A percentile compares a stretch with the other conserved stretches of the same genome.
phyloP scores from a whole-genome alignment of 2,329 filamentous ascomycete genomes.

The Venturia pyrina region DNA sequence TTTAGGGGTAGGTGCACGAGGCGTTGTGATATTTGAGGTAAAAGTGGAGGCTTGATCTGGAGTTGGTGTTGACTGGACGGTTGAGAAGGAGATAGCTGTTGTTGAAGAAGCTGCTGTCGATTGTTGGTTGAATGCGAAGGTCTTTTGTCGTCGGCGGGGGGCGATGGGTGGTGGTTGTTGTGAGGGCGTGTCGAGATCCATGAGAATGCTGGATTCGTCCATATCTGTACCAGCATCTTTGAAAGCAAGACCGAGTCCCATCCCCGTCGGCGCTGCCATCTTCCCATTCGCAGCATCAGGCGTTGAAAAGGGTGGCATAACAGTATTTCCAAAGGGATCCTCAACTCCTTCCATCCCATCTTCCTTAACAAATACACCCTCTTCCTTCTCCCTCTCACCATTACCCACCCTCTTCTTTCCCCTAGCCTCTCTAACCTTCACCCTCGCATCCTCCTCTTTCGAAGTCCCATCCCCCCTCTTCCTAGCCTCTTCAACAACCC shows the following conservation, averaged over 20 bases:
- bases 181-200: slow-evolving; percentile 4
- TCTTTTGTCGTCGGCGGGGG: slow-evolving; percentile 1
- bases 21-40: background rate
- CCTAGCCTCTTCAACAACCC: slow-evolving; percentile 43
- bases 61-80: background rate
- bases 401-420: slow-evolving; percentile 2
- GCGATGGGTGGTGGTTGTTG: slow-evolving; percentile 4
- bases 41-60: background rate
- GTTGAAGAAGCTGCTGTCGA: background rate
- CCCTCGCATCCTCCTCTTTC: slow-evolving; percentile 14
- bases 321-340: background rate
- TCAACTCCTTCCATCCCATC: slow-evolving; percentile 15
- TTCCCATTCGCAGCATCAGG: background rate
- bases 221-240: background rate
- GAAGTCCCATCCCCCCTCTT: slow-evolving; percentile 2
- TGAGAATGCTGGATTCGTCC: slow-evolving; percentile 8
- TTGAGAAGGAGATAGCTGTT: background rate
- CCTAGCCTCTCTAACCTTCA: slow-evolving; percentile 7
- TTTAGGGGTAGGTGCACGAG: background rate
- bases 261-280: background rate
- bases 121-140: background rate
- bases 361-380: slow-evolving; percentile 17
- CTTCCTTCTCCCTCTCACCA: slow-evolving; percentile 19
- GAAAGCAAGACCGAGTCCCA: slow-evolving; percentile 5
- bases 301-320: background rate